phyloP scores from a whole-genome alignment of 495 filamentous ascomycete genomes.

The Aspergillus homomorphus region DNA sequence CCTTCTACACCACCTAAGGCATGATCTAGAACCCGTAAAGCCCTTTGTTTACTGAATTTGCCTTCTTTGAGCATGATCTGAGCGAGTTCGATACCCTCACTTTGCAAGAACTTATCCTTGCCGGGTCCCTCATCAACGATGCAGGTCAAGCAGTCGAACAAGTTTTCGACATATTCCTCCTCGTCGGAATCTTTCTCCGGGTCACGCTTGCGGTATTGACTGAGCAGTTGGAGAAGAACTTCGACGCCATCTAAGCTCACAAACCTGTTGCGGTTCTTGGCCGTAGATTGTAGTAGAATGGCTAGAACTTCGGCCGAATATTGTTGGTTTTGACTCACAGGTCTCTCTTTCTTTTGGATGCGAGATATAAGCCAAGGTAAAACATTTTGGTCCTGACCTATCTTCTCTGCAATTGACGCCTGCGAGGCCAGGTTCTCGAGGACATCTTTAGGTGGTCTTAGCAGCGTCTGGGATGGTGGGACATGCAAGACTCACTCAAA shows the following conservation, averaged over 20 bases:
- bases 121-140: conserved; percentile 72
- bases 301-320: conserved; percentile 91
- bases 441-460: conserved; percentile 46
- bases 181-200: conserved; percentile 84
- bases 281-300: conserved; percentile 73
- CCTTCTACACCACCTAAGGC: conserved; percentile 59
- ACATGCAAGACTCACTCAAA: conserved; percentile 47
- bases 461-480: conserved; percentile 10
- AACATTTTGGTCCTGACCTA: conserved; percentile 63
- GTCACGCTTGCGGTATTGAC: conserved; percentile 85
- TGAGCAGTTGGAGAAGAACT: conserved; percentile 73
- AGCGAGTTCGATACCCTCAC: conserved; percentile 87
- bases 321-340: conserved; percentile 84
- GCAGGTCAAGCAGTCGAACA: conserved; percentile 82
- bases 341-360: conserved; percentile 59
- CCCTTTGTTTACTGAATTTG: conserved; percentile 73
- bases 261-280: conserved; percentile 61
- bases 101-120: conserved; percentile 80
- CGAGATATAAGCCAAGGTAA: conserved; percentile 75
- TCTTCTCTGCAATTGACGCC: conserved; percentile 59
- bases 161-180: conserved; percentile 90
- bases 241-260: conserved; percentile 71
- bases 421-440: conserved; percentile 84
- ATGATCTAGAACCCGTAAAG: conserved; percentile 81
- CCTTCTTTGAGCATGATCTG: conserved; percentile 84